Base-by-base conservation (phyloP, 1,284 basidiomycete species). In the Moesziomyces aphidis region DNA sequence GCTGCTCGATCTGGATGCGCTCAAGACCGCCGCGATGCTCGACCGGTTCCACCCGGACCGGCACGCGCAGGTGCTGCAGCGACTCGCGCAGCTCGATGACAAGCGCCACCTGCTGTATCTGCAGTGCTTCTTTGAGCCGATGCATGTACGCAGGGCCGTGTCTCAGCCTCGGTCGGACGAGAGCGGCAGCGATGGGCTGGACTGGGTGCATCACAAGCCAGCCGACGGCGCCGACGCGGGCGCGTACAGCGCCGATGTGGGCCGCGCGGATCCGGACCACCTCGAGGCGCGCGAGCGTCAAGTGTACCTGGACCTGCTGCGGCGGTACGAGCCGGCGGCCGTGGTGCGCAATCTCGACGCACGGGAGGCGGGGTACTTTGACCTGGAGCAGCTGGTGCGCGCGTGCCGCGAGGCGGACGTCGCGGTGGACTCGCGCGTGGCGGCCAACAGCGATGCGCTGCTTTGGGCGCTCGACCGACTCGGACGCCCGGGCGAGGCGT, bases 401-500 rank as follows among this genome's bases (percentile, higher is more conserved):
- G 88, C 89, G 5, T 95, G 92, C 78, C 91, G 95, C 83, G 85
- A 44, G 7, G 23, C 42, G 15, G 59, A 59, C 1, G 50, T 52
- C 4, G 64, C 56, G 5, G 57, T 56, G 22, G 61, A 67, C 34
- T 56, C 65, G 1, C 53, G 71, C n/a, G 71, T 61, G 31, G 57
- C 62, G 28, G 87, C 87, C 39, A 89, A 90, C 7, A 91, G 89
- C 75, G 91, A 94, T 65, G 93, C 91, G 3, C 90, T 92, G 23
- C 86, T 98, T 3, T 98, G 95, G 95, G 88, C 90, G 1, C 85
- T 91, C 52, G 89, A 94, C 79, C 88, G 88, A 67, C 87, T 86
- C 24, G 92, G 91, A 0, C 87, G 89, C 52, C 89, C 91, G 2
- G 86, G 86, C 39, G 88, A 88, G 28, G 92, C 76, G 1, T 74